These are phyloP conservation scores for Seiridium unicorne DNA, from an alignment of 2,329 filamentous ascomycete genomes.

Conservation along the genomic window DNA sequence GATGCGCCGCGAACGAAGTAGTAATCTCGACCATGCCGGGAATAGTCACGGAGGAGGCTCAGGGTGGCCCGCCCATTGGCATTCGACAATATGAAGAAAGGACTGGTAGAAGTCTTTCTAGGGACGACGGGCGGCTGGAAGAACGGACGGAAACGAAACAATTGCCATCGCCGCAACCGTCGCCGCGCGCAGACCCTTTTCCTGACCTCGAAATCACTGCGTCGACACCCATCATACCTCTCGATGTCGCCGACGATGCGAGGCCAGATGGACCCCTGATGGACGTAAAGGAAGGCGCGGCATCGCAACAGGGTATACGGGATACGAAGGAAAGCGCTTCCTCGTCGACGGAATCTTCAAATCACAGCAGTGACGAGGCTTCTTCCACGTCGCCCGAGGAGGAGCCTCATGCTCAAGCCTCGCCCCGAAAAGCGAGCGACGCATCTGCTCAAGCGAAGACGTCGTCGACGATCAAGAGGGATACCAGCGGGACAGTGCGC, in stretches of 20 bases:
- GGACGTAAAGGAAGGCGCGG: background rate
- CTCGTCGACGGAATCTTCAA: background rate
- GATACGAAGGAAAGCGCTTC: background rate
- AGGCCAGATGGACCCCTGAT: conserved; percentile 2
- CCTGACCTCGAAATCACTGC: conserved; percentile 20
- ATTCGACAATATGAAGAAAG: background rate
- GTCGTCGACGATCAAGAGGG: conserved; percentile 17
- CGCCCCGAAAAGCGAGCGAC: background rate
- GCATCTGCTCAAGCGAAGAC: conserved; percentile 15
- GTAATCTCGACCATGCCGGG: conserved; percentile 2
- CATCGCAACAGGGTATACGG: background rate
- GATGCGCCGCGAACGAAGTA: background rate
- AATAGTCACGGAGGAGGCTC: background rate
- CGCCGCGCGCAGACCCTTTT: conserved; percentile 18
- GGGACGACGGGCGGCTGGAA: conserved; percentile 7
- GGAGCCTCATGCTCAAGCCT: background rate
- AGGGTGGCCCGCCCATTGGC: background rate
- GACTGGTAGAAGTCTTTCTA: conserved; percentile 13
- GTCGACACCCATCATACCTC: conserved; percentile 15
- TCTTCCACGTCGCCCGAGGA: conserved; percentile 1
- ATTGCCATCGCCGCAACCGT: conserved; percentile 9
- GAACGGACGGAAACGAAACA: conserved; percentile 1
- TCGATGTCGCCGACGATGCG: conserved; percentile 5
- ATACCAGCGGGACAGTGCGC: conserved; percentile 42
- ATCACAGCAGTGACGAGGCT: background rate